Evolutionary conservation across 2,329 filamentous ascomycete species (phyloP).

Genomic region (Apiospora malaysiana): DNA sequence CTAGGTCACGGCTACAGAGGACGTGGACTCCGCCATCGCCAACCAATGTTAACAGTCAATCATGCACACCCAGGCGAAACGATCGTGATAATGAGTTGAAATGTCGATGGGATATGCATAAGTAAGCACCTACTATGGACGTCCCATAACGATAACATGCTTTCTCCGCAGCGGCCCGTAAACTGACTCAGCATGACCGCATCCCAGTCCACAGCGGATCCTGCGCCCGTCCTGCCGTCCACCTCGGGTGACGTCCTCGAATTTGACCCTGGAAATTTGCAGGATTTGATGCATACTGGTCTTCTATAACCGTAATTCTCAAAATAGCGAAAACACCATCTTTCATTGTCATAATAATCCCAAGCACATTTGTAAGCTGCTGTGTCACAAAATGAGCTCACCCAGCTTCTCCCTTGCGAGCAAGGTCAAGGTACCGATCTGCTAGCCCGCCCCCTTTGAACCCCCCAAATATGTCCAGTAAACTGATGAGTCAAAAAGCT

Average conservation of each 20-base stretch:
- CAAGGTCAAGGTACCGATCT: conserved; percentile 34
- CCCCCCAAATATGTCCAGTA: background rate
- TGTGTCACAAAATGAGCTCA: background rate
- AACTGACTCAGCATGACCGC: conserved; percentile 17
- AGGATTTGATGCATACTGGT: background rate
- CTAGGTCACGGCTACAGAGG: too few species aligned
- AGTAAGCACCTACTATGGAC: too few species aligned
- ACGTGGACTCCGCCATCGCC: too few species aligned
- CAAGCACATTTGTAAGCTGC: background rate
- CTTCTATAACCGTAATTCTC: background rate
- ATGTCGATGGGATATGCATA: too few species aligned
- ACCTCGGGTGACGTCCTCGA: conserved; percentile 16
- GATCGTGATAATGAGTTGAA: too few species aligned
- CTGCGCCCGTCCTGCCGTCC: background rate
- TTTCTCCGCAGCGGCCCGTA: conserved; percentile 13
- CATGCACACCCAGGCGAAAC: too few species aligned
- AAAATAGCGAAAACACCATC: background rate
- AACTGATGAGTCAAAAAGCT: conserved; percentile 48
- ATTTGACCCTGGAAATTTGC: background rate
- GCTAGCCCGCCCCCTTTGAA: background rate
- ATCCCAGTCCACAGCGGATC: background rate
- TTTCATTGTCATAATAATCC: too few species aligned
- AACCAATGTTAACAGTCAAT: too few species aligned
- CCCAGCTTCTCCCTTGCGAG: conserved; percentile 34
- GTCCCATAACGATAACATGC: background rate